Base-by-base conservation (phyloP, 2,329 filamentous ascomycete genomes). In the Talaromyces sp. region DNA sequence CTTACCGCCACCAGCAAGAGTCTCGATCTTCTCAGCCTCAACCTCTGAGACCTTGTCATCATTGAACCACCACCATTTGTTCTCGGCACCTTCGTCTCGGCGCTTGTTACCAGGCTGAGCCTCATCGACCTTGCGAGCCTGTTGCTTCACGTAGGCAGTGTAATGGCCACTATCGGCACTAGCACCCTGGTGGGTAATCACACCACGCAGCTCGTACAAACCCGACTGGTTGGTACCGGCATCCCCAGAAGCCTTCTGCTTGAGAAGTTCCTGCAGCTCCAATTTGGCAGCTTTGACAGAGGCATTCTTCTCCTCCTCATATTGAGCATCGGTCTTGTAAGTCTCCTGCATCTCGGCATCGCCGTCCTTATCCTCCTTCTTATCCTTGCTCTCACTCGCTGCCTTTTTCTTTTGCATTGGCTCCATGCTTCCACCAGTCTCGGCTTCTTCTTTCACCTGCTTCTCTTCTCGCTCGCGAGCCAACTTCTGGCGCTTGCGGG, bases 21-120 rank as follows among this genome's bases (percentile, higher is more conserved):
- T 88, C 70, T 93, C 89, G 61, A 99, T 95, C 79, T 96, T 94
- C 65, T 97, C 93, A 22, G 85, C 80, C 14, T 90, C 86, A 24
- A 99, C 94, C 77, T 99, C 94, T 13, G 88, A 86, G 30, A 99
- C 94, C 78, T 91, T 95, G 70, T 99, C 93, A 67, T 99, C 94
- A 73, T 99, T 97, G 82, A 99, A 99, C 93, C 94, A 99, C 93
- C 94, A 99, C 94, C 94, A 99, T 66, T 91, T 96, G 69, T 91
- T 96, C 68, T 96, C 91, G 68, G 96, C 91, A 69, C 96, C 91
- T 67, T 89, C 86, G 49, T 84, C 85, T 5, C 61, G 58, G 41
- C 62, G 62, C 78, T 91, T 90, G 61, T 90, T 91, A 17, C 69
- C 70, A 17, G 87, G 90, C 66, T 86, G 85, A 14, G 87, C 81